A percentile compares a stretch with the other conserved stretches of the same genome.
These are phyloP conservation scores for Chaetomium fimeti DNA, from an alignment of 495 filamentous ascomycete species.

Conservation along the genomic window DNA sequence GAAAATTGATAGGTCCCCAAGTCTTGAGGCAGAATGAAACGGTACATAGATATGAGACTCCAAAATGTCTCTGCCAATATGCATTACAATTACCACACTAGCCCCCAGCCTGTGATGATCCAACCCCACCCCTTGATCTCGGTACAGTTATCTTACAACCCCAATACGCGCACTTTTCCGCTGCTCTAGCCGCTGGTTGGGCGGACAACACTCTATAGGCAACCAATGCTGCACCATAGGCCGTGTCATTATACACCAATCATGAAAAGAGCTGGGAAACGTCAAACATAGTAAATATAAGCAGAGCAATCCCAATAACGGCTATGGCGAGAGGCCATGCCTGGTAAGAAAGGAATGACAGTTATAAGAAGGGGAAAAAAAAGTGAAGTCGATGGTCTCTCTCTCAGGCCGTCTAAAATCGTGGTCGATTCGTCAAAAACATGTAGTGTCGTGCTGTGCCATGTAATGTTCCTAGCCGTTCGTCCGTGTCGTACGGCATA, in stretches of 20 bases:
- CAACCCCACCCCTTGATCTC: not conserved
- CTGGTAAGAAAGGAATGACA: not conserved
- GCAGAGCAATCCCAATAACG: not conserved
- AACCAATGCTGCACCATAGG: not conserved
- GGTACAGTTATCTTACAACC: not conserved
- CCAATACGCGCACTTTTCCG: not conserved
- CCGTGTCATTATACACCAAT: conserved; percentile 4
- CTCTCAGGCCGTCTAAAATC: conserved; percentile 12
- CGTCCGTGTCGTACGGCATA: conserved; percentile 15
- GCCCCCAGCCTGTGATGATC: too few species aligned
- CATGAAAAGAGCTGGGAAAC: not conserved
- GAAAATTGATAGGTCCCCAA: not conserved
- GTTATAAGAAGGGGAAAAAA: not conserved
- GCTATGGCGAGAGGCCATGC: not conserved
- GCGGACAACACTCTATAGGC: not conserved
- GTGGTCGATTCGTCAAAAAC: conserved; percentile 10
- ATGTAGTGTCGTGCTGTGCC: conserved; percentile 1
- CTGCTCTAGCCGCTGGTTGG: not conserved
- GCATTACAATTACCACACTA: not conserved
- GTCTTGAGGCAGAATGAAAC: not conserved
- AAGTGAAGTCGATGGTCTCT: not conserved
- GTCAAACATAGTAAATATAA: not conserved
- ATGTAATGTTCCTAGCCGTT: not conserved
- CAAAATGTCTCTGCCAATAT: not conserved
- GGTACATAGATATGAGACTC: not conserved